phyloP scores from a whole-genome alignment of 2,329 filamentous ascomycete genomes.

The Fusarium floridanum region DNA sequence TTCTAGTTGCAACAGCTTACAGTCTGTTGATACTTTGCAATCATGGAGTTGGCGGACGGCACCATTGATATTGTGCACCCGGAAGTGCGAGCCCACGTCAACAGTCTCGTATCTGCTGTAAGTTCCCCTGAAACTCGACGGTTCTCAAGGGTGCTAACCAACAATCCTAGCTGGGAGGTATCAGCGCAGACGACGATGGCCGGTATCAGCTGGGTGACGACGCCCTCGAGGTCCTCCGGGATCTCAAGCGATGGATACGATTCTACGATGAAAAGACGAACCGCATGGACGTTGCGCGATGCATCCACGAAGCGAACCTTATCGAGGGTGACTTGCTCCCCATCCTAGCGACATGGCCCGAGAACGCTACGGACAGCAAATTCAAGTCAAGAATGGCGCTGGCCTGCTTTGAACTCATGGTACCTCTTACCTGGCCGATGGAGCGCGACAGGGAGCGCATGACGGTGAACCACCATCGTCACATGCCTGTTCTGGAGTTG shows the following conservation, averaged over 20 bases:
- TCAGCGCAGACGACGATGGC: constrained; percentile 82
- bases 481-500: constrained; percentile 89
- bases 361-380: constrained; percentile 77
- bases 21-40: constrained; percentile 31
- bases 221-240: constrained; percentile 89
- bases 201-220: constrained; percentile 93
- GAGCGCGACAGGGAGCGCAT: constrained; percentile 83
- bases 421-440: constrained; percentile 94
- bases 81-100: constrained; percentile 92
- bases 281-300: constrained; percentile 93
- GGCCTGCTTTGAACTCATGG: constrained; percentile 89
- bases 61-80: constrained; percentile 80
- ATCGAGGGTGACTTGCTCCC: constrained; percentile 90
- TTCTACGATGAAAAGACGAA: constrained; percentile 95
- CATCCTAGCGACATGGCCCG: constrained; percentile 86
- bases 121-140: constrained; percentile 51
- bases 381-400: constrained; percentile 84
- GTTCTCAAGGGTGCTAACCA: constrained; percentile 29
- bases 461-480: constrained; percentile 92
- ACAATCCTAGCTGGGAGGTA: constrained; percentile 80
- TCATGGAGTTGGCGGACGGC: constrained; percentile 68
- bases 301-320: constrained; percentile 91
- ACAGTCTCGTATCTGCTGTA: constrained; percentile 93
- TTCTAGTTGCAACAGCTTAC: constrained; percentile 15
- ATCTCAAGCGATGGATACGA: constrained; percentile 95